These are phyloP conservation scores for Tulasnella sp. DNA, from an alignment of 768 basidiomycete species.

Conservation along the genomic window DNA sequence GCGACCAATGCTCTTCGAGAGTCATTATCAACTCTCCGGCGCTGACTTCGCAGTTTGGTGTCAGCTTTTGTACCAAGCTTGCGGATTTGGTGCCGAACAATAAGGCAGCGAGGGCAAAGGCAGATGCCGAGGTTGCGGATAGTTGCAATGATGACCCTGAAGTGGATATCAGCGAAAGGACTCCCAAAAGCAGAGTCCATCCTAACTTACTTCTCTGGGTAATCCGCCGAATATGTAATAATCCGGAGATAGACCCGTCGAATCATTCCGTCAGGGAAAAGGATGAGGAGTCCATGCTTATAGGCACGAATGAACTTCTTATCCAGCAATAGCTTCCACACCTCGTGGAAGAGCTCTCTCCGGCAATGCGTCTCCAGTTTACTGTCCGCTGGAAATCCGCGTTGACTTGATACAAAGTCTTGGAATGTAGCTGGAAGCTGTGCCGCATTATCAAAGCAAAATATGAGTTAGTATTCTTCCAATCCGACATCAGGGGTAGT, in stretches of 20 bases:
- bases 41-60: neutral
- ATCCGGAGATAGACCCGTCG: constrained; percentile 33
- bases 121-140: constrained; percentile 27
- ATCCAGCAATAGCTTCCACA: constrained; percentile 23
- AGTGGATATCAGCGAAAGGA: neutral
- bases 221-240: constrained; percentile 39
- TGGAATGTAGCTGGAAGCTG: constrained; percentile 22
- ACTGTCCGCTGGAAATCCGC: neutral
- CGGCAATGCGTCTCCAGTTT: constrained; percentile 14
- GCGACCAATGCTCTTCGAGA: neutral
- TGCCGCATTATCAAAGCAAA: neutral
- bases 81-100: constrained; percentile 29
- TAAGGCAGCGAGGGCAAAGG: constrained; percentile 37
- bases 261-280: constrained; percentile 17
- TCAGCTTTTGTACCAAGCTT: neutral
- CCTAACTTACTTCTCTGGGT: constrained; percentile 39
- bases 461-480: neutral
- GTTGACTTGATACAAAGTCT: neutral
- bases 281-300: constrained; percentile 24
- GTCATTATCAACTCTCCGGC: neutral
- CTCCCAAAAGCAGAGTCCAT: neutral
- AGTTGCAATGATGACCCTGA: constrained; percentile 20
- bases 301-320: constrained; percentile 25
- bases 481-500: neutral
- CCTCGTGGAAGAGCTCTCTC: constrained; percentile 24